Percentiles rank a stretch among this genome's conserved stretches.
Evolutionary conservation across 495 filamentous ascomycete genomes (phyloP).

Genomic region (Podospora pseudocomata): DNA sequence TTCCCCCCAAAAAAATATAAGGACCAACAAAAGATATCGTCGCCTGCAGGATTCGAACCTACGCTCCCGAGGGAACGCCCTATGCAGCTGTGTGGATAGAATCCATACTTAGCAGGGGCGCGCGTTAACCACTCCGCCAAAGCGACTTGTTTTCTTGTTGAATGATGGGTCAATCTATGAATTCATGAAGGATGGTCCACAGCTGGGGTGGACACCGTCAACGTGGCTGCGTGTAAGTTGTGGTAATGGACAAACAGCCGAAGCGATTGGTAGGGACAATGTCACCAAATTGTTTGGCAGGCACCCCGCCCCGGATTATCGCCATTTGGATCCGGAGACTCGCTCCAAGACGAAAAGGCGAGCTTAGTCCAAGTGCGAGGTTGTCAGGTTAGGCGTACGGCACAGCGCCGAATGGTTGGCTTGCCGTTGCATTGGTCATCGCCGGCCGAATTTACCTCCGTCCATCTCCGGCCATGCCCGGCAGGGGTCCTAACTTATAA

Average conservation of each 20-base stretch:
- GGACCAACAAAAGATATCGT: constrained; percentile 16
- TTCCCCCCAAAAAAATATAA: neutral
- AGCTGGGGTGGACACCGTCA: neutral
- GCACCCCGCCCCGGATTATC: neutral
- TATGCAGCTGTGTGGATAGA: constrained; percentile 13
- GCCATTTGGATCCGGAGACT: neutral
- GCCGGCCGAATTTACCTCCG: neutral
- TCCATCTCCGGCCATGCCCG: neutral
- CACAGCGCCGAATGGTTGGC: neutral
- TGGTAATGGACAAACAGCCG: neutral
- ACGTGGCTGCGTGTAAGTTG: neutral
- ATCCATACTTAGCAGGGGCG: constrained; percentile 20
- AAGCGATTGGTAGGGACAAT: neutral
- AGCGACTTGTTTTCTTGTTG: constrained; percentile 8
- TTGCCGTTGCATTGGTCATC: neutral
- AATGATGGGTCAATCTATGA: neutral
- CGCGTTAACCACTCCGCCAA: constrained; percentile 21
- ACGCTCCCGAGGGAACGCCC: constrained; percentile 29
- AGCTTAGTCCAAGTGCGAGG: neutral
- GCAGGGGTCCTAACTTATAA: neutral
- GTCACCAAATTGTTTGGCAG: neutral
- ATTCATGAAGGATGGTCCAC: neutral
- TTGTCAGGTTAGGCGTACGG: neutral
- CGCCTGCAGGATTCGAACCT: constrained; percentile 31
- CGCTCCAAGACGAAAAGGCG: neutral